These are phyloP conservation scores for Albifimbria verrucaria DNA, from an alignment of 2,329 filamentous ascomycete species.

Conservation along the genomic window DNA sequence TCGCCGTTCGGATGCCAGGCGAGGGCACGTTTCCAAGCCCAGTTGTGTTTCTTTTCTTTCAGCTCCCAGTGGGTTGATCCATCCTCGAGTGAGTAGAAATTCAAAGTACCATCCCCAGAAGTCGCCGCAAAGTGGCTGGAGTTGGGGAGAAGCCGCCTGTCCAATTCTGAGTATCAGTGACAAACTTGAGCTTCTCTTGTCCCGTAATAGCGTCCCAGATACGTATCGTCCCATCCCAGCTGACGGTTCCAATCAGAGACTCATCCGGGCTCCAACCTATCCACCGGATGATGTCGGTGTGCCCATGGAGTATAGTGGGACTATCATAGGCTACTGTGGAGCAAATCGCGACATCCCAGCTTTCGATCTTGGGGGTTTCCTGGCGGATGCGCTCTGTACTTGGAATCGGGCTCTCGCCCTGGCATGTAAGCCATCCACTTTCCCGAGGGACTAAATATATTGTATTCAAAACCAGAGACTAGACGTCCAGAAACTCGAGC, in stretches of 20 bases:
- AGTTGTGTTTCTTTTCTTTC: neutral
- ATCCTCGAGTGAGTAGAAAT: neutral
- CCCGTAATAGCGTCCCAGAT: conserved; percentile 7
- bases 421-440: neutral
- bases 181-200: neutral
- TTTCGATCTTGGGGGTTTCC: too few species aligned
- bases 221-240: conserved; percentile 3
- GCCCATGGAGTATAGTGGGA: neutral
- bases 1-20: conserved; percentile 5
- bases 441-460: conserved; percentile 1
- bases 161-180: conserved; percentile 6
- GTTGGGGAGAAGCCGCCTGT: conserved; percentile 5
- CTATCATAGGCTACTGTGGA: neutral
- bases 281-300: conserved; percentile 6
- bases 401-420: neutral
- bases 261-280: conserved; percentile 7
- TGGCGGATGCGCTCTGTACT: too few species aligned
- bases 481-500: too few species aligned
- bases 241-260: conserved; percentile 2
- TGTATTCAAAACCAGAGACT: neutral
- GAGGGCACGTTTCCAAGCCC: conserved; percentile 3
- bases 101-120: neutral
- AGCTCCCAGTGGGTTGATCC: neutral
- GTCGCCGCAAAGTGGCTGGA: conserved; percentile 3
- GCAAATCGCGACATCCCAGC: conserved; percentile 1